Percentiles rank a stretch among this genome's conserved stretches.
phyloP scores from a whole-genome alignment of 2,329 filamentous ascomycete genomes.

The Fusarium annulatum region DNA sequence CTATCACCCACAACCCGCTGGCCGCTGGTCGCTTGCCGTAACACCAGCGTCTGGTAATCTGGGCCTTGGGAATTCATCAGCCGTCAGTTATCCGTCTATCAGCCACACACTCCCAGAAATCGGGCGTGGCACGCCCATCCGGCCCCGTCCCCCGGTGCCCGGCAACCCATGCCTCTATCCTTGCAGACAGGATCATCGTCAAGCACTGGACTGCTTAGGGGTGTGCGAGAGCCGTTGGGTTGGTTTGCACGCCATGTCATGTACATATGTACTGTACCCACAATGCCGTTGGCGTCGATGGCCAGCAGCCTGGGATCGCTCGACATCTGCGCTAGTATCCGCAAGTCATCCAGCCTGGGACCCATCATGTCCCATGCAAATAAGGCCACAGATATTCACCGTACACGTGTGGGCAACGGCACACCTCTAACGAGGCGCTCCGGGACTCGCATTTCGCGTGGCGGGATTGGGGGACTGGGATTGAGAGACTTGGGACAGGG shows the following conservation, averaged over 20 bases:
- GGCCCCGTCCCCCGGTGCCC: constrained; percentile 42
- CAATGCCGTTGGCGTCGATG: constrained; percentile 43
- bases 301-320: constrained; percentile 42
- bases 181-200: constrained; percentile 41
- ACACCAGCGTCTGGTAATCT: constrained; percentile 33
- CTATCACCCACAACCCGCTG: constrained; percentile 28
- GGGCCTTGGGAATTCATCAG: constrained; percentile 30
- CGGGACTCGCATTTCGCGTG: constrained; percentile 39
- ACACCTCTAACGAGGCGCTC: constrained; percentile 35
- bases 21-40: constrained; percentile 30
- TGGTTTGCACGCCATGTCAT: constrained; percentile 39
- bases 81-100: constrained; percentile 29
- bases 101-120: constrained; percentile 38
- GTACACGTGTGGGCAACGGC: constrained; percentile 43
- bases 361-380: constrained; percentile 39
- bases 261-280: constrained; percentile 29
- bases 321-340: constrained; percentile 43
- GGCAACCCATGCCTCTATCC: constrained; percentile 38
- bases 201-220: constrained; percentile 21
- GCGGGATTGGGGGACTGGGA: constrained; percentile 28
- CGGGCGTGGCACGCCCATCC: constrained; percentile 29
- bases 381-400: constrained; percentile 43
- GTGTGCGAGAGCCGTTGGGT: constrained; percentile 38
- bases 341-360: constrained; percentile 44
- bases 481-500: constrained; percentile 17